Evolutionary conservation across 192 early-diverging fungal species (phyloP).

Genomic region (Entrophospora sp.): DNA sequence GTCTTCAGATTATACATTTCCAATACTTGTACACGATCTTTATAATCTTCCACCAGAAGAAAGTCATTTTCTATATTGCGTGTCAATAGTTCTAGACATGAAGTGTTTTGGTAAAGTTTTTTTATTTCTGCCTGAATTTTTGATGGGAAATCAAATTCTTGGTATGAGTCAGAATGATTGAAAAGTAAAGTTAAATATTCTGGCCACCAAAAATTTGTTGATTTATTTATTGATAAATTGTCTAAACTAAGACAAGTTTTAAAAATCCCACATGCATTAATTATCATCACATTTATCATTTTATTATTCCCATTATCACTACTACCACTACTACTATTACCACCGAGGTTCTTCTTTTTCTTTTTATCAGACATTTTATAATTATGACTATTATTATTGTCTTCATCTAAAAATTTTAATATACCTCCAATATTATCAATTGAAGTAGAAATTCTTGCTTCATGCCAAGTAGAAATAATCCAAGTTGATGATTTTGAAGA

Average conservation of each 20-base stretch:
- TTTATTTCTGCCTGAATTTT: not conserved
- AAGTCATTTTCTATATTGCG: conserved; percentile 1
- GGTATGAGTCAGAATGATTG: too few species aligned
- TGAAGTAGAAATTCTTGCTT: not conserved
- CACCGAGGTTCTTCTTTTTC: too few species aligned
- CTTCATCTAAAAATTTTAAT: not conserved
- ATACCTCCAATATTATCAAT: not conserved
- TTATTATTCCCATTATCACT: too few species aligned
- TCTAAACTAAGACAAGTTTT: not conserved
- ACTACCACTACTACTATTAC: too few species aligned
- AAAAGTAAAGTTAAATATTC: not conserved
- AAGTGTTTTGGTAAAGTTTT: conserved; percentile 1
- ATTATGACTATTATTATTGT: not conserved
- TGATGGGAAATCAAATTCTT: not conserved
- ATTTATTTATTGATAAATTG: not conserved
- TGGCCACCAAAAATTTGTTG: not conserved
- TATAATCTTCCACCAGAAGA: conserved; percentile 1
- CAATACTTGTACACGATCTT: not conserved
- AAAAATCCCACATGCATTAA: not conserved
- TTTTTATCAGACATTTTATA: too few species aligned
- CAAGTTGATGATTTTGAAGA: not conserved
- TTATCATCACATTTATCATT: too few species aligned
- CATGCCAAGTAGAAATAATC: not conserved
- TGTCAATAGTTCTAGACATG: not conserved
- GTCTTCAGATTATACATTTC: conserved; percentile 4